Conservation (phyloP, 2,329 filamentous ascomycete species). For the Alternaria solani region DNA sequence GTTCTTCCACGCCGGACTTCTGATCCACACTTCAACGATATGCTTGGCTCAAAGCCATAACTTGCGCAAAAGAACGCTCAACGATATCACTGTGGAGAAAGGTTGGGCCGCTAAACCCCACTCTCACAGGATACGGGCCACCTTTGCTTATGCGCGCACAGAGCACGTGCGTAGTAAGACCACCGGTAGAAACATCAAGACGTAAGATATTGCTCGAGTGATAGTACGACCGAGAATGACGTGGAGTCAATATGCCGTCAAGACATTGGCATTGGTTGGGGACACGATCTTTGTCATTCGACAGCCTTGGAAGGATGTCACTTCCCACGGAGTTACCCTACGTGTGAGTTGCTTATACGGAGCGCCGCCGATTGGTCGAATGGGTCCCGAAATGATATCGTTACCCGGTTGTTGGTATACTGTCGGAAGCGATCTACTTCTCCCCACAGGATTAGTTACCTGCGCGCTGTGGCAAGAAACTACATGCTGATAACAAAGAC, state of each 20-base stretch:
- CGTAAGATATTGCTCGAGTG: not conserved
- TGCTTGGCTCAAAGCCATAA: conserved; percentile 11
- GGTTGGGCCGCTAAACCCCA: not conserved
- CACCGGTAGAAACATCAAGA: not conserved
- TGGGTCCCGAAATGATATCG: too few species aligned
- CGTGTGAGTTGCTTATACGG: not conserved
- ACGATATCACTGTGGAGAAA: not conserved
- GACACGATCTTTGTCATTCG: not conserved
- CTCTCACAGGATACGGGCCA: not conserved
- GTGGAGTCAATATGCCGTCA: not conserved
- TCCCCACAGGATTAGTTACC: not conserved
- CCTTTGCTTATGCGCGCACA: not conserved
- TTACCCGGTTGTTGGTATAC: not conserved
- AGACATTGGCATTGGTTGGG: not conserved
- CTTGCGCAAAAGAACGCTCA: conserved; percentile 10
- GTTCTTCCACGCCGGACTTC: not conserved
- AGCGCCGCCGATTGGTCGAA: not conserved
- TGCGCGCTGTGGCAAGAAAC: not conserved
- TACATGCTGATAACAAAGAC: not conserved
- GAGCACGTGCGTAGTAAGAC: not conserved
- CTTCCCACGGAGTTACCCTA: not conserved
- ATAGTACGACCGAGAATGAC: not conserved
- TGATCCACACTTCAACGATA: not conserved
- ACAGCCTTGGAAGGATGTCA: not conserved
- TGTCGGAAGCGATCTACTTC: not conserved